Conservation (phyloP, 2,329 filamentous ascomycete genomes). For the Bipolaris oryzae region DNA sequence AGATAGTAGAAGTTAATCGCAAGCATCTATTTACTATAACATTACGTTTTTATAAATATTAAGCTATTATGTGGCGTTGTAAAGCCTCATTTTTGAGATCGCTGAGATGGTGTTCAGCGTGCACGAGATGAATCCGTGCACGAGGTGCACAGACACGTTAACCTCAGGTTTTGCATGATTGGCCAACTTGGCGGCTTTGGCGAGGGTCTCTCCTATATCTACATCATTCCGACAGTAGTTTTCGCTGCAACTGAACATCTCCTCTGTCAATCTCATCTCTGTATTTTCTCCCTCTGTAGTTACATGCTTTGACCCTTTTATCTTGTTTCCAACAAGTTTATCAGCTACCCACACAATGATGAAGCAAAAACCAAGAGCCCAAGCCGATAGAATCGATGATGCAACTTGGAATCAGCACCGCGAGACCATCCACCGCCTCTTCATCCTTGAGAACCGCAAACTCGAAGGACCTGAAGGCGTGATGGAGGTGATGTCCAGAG, state of each 20-base stretch:
- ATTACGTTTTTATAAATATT: too few species aligned
- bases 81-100: too few species aligned
- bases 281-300: neutral
- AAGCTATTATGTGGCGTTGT: too few species aligned
- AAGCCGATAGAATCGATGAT: neutral
- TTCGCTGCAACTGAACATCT: neutral
- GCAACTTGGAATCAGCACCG: neutral
- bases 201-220: neutral
- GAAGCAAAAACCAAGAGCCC: neutral
- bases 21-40: too few species aligned
- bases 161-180: slow-evolving; percentile 2
- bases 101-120: too few species aligned
- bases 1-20: too few species aligned
- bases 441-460: neutral
- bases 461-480: neutral
- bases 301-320: neutral
- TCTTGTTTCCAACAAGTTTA: neutral
- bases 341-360: neutral
- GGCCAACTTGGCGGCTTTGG: neutral
- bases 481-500: neutral
- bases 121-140: too few species aligned
- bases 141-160: too few species aligned
- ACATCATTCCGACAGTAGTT: neutral
- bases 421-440: too few species aligned
- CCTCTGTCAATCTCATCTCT: neutral